phyloP scores from a whole-genome alignment of 768 basidiomycete species.

The Polyporus arcularius region DNA sequence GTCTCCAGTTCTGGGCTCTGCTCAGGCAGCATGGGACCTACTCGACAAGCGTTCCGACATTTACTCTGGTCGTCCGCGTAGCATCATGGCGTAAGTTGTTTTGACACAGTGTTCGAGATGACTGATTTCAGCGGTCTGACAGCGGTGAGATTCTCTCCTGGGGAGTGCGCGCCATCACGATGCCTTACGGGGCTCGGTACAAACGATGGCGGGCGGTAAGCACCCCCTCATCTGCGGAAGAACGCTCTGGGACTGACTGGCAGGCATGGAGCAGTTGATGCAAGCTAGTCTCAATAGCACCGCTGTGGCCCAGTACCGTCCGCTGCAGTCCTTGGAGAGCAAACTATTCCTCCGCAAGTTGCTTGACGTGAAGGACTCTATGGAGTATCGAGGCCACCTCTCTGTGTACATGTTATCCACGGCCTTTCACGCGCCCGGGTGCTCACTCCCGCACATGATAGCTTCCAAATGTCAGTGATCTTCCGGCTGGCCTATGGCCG shows the following conservation, averaged over 20 bases:
- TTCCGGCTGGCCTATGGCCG: slow-evolving; percentile 8
- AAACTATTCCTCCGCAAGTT: slow-evolving; percentile 1
- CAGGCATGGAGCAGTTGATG: background rate
- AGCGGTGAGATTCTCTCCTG: slow-evolving; percentile 8
- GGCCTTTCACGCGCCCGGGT: background rate
- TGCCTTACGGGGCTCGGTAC: slow-evolving; percentile 7
- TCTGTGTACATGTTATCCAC: background rate
- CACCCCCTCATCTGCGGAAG: no score
- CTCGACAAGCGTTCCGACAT: slow-evolving; percentile 43
- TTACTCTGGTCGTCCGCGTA: slow-evolving; percentile 39
- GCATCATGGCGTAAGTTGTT: slow-evolving; percentile 2
- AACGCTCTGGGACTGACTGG: no score
- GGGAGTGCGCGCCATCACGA: slow-evolving; percentile 2
- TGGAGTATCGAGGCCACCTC: slow-evolving; percentile 8
- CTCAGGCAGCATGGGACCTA: slow-evolving; percentile 38
- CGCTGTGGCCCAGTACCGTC: slow-evolving; percentile 2
- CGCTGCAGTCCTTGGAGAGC: slow-evolving; percentile 4
- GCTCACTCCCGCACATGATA: background rate
- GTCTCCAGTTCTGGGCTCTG: slow-evolving; percentile 15
- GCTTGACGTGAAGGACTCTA: background rate
- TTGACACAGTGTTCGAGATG: no score
- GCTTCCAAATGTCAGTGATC: slow-evolving; percentile 11
- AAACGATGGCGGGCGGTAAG: slow-evolving; percentile 7
- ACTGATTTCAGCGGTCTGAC: background rate
- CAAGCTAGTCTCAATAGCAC: slow-evolving; percentile 6